phyloP scores from a whole-genome alignment of 805 yeast genomes.

The Ogataea trehaloabstinens region DNA sequence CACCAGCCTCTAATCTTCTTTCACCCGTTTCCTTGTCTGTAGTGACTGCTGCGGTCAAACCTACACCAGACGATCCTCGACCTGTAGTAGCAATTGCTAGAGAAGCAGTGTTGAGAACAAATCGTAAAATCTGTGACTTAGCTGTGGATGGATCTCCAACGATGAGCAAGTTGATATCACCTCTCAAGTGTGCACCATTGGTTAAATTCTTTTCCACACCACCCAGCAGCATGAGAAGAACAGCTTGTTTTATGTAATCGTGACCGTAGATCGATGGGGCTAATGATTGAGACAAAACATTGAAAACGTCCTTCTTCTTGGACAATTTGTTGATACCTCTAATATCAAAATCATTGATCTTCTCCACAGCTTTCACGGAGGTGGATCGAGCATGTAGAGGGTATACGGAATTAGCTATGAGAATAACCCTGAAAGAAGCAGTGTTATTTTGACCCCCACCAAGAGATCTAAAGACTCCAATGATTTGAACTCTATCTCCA shows the following conservation, averaged over 20 bases:
- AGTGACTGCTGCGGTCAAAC: slow-evolving; percentile 98
- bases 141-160: slow-evolving; percentile 99
- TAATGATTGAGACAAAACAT: slow-evolving; percentile 74
- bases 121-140: slow-evolving; percentile 90
- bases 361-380: slow-evolving; percentile 58
- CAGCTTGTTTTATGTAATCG: slow-evolving; percentile 87
- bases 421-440: slow-evolving; percentile 76
- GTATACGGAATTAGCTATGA: slow-evolving; percentile 86
- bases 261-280: slow-evolving; percentile 97
- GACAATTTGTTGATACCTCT: slow-evolving; percentile 81
- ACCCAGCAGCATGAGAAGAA: slow-evolving; percentile 84
- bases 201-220: slow-evolving; percentile 92
- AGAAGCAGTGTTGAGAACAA: slow-evolving; percentile 91
- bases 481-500: slow-evolving; percentile 91
- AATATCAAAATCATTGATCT: slow-evolving; percentile 78
- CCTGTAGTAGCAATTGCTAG: slow-evolving; percentile 98
- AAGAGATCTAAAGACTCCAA: slow-evolving; percentile 89
- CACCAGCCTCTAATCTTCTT: slow-evolving; percentile 95
- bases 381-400: slow-evolving; percentile 86
- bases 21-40: slow-evolving; percentile 97
- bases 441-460: slow-evolving; percentile 68
- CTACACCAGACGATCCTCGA: slow-evolving; percentile 99
- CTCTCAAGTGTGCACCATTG: slow-evolving; percentile 95
- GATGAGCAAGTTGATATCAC: slow-evolving; percentile 93
- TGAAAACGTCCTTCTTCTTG: slow-evolving; percentile 69